Base-by-base conservation (phyloP, 2,329 filamentous ascomycete species). In the Neonectria faginata region DNA sequence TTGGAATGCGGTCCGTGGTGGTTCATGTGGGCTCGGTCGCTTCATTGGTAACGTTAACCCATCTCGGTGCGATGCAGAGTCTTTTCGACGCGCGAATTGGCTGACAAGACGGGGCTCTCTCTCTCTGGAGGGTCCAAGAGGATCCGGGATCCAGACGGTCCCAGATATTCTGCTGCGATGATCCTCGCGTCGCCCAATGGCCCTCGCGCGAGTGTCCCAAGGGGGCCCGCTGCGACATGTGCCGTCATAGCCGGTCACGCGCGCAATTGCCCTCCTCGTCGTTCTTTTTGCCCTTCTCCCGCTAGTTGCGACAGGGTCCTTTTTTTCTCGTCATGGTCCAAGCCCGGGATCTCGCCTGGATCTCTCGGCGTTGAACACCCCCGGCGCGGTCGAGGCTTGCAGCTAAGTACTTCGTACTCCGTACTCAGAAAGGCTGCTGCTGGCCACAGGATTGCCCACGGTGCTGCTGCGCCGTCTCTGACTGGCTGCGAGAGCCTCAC, bases 371-470 rank as follows among this genome's bases (percentile, higher is more conserved):
- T 60, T 60, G 55, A 64, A 60, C 42, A 20, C 42, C 27, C 54
- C 39, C 12, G 31, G 48, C 39, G 51, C 6, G 16, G 9, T 2
- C 16, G 31, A 39, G 27, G 16, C 48, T 45, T 29, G 52, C 29
- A 9, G 29, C 5, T 25, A 29, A 29, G 29, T 29, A 29, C 29
- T 29, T 29, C 25, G 25, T 25, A 25, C 25, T 6, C 9, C 29
- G 29, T 29, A 29, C 65, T 57, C 64, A 68, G 62, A 70, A 73
- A 25, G 25, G 66, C 63, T 51, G 42, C 65, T 74, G 65, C 69
- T 62, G 57, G 66, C 72, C 72, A 74, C 60, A 70, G 69, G 56
- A 66, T 74, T 65, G 73, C 73, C 71, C 72, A 74, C 72, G 72
- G 64, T 71, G 72, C 64, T 66, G 65, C 62, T 64, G 31, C 52